phyloP scores from a whole-genome alignment of 306 rosid species.

The Pyrus pyrifolia region DNA sequence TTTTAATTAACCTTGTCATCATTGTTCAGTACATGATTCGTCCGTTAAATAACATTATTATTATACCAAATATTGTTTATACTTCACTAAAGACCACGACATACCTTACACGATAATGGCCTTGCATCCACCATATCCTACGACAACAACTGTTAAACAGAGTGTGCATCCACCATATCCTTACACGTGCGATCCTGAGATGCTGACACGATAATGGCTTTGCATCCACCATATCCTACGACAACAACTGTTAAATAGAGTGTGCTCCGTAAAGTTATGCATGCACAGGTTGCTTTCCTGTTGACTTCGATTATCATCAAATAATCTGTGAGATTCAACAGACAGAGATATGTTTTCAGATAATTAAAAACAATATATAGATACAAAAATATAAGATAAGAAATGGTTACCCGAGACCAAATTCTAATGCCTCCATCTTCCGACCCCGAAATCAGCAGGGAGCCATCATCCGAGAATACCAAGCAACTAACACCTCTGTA shows the following conservation, averaged over 20 bases:
- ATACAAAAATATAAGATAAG: not conserved
- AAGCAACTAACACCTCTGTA: no score
- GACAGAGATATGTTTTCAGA: not conserved
- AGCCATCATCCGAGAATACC: no score
- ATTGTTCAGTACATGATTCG: not conserved
- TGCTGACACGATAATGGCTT: constrained; percentile 70
- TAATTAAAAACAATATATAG: not conserved
- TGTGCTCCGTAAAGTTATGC: constrained; percentile 53
- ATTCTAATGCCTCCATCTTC: constrained; percentile 36
- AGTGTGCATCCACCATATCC: no score
- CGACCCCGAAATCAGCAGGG: no score
- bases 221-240: constrained; percentile 65
- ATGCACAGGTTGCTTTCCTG: constrained; percentile 35
- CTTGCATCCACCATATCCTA: no score
- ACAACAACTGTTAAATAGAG: constrained; percentile 55
- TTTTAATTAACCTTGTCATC: not conserved
- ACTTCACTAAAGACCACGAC: no score
- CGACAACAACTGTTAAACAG: no score
- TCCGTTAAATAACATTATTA: not conserved
- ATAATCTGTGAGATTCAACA: constrained; percentile 37
- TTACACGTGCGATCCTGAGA: constrained; percentile 39
- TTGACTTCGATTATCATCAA: constrained; percentile 46
- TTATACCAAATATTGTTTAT: no score
- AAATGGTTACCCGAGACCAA: constrained; percentile 56
- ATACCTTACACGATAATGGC: no score